Conservation (phyloP, 2,329 filamentous ascomycete species). For the Aspergillus nomiae region DNA sequence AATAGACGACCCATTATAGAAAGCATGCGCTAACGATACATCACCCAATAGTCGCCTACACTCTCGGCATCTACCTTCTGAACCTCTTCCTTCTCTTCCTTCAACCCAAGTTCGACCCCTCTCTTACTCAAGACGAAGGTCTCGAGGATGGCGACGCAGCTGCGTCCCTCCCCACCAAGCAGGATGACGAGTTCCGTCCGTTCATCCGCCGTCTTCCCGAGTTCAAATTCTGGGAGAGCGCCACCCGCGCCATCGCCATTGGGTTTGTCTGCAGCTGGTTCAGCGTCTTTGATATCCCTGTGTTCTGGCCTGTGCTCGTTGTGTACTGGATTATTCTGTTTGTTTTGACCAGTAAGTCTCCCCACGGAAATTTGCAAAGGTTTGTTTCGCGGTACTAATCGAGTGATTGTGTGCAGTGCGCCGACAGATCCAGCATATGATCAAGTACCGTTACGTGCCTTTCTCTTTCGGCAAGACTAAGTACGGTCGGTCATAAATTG, state of each 20-base stretch:
- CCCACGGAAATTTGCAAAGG: neutral
- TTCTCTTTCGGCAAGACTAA: constrained; percentile 89
- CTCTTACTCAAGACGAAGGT: constrained; percentile 89
- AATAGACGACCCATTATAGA: neutral
- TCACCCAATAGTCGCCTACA: constrained; percentile 75
- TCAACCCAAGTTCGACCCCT: constrained; percentile 97
- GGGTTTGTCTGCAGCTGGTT: constrained; percentile 91
- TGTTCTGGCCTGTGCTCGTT: constrained; percentile 98
- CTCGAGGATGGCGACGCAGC: constrained; percentile 89
- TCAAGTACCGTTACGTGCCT: constrained; percentile 98
- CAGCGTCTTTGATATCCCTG: constrained; percentile 90
- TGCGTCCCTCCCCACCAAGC: constrained; percentile 79
- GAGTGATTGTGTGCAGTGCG: constrained; percentile 65
- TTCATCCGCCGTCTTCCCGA: constrained; percentile 95
- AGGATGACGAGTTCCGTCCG: constrained; percentile 95
- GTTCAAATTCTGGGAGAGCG: constrained; percentile 99
- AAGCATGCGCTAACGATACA: neutral
- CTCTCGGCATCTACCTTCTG: constrained; percentile 95
- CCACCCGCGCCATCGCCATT: constrained; percentile 82
- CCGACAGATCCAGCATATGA: constrained; percentile 99
- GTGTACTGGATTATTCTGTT: constrained; percentile 99
- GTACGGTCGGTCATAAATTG: constrained; percentile 55
- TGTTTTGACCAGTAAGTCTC: constrained; percentile 80
- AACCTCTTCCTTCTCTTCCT: constrained; percentile 99
- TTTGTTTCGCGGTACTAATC: neutral